Evolutionary conservation across 2,329 filamentous ascomycete genomes (phyloP).

Genomic region (Cercospora citrullina): DNA sequence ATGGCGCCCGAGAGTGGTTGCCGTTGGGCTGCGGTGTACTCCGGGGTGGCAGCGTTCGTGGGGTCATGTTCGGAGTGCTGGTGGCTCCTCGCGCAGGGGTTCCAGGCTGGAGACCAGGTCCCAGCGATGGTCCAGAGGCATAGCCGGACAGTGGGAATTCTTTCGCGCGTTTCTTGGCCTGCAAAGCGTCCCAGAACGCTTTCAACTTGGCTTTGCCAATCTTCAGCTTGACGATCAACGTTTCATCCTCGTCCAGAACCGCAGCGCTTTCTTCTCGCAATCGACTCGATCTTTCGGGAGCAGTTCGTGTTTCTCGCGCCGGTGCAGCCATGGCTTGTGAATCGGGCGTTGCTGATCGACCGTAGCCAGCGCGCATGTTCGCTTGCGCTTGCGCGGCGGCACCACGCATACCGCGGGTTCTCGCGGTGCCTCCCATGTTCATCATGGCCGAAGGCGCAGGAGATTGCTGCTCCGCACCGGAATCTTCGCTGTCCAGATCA

Average conservation of each 20-base stretch:
- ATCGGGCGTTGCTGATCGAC: constrained; percentile 90
- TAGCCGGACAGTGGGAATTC: constrained; percentile 39
- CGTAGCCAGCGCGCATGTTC: constrained; percentile 71
- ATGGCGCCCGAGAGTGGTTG: constrained; percentile 26
- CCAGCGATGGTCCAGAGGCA: constrained; percentile 34
- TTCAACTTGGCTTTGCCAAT: constrained; percentile 71
- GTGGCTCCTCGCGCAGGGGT: constrained; percentile 29
- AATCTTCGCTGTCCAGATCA: constrained; percentile 89
- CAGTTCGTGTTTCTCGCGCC: constrained; percentile 66
- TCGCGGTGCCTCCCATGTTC: constrained; percentile 74
- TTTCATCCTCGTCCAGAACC: constrained; percentile 64
- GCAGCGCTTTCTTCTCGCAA: constrained; percentile 77
- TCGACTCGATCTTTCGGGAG: constrained; percentile 59
- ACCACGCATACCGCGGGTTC: constrained; percentile 84
- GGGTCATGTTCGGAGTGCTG: constrained; percentile 33
- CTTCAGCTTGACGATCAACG: constrained; percentile 71
- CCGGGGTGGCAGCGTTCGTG: constrained; percentile 29
- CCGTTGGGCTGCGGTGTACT: constrained; percentile 36
- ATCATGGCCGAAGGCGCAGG: constrained; percentile 32
- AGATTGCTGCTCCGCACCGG: constrained; percentile 78
- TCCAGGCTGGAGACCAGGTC: constrained; percentile 16
- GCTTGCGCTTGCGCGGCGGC: constrained; percentile 84
- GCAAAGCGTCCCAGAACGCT: constrained; percentile 55
- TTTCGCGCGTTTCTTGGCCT: constrained; percentile 38
- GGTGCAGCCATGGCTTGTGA: constrained; percentile 58